Percentiles rank a stretch among this genome's conserved stretches.
Evolutionary conservation across 1,284 basidiomycete genomes (phyloP).

Genomic region (Tylopilus sp.): DNA sequence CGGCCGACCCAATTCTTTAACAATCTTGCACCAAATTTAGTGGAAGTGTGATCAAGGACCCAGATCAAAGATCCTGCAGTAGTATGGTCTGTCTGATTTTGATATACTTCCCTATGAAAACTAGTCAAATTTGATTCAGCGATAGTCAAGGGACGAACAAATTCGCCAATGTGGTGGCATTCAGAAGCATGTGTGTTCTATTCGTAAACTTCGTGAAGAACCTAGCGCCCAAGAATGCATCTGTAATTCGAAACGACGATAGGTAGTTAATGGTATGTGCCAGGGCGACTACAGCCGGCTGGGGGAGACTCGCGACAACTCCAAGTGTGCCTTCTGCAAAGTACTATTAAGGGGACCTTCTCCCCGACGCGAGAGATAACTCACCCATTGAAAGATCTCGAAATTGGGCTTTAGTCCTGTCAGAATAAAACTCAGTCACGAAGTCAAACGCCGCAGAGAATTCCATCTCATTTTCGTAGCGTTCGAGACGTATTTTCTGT

Average conservation of each 20-base stretch:
- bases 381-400: constrained; percentile 48
- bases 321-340: constrained; percentile 53
- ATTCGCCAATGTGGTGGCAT: constrained; percentile 83
- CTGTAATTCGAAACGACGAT: constrained; percentile 69
- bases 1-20: constrained; percentile 84
- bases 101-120: constrained; percentile 69
- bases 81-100: constrained; percentile 79
- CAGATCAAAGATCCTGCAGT: constrained; percentile 77
- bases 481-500: constrained; percentile 58
- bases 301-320: constrained; percentile 67
- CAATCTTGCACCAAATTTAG: constrained; percentile 82
- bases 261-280: constrained; percentile 78
- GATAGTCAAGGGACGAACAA: constrained; percentile 41
- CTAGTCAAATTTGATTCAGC: constrained; percentile 7
- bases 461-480: constrained; percentile 51
- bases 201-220: constrained; percentile 80
- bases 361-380: background rate
- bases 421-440: constrained; percentile 69
- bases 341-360: background rate
- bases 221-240: constrained; percentile 66
- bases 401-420: constrained; percentile 45
- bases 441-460: constrained; percentile 72
- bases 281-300: constrained; percentile 68
- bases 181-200: constrained; percentile 82
- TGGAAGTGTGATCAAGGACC: constrained; percentile 83